Base-by-base conservation (phyloP, 1,284 basidiomycete genomes). In the Cutaneotrichosporon cutaneum region DNA sequence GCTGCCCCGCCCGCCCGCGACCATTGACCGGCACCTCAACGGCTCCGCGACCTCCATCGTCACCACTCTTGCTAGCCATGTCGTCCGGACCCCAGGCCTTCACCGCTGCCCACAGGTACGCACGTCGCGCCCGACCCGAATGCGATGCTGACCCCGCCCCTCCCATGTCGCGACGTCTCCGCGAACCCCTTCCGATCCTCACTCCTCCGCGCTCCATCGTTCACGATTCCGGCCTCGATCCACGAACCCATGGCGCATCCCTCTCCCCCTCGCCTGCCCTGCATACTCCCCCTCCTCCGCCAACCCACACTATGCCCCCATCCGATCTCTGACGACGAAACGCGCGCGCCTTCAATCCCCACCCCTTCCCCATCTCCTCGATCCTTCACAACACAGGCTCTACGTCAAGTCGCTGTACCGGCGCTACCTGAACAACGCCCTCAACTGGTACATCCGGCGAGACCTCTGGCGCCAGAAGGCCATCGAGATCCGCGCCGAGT, bases 371-470 rank as follows among this genome's bases (percentile, higher is more conserved):
- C 56, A 36, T 36, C 32, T 24, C 48, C 36, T 4, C 24, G 30
- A n/a, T n/a, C n/a, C 32, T 30, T 35, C 35, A 9, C 44, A 21
- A 32, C n/a, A 47, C 68, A 80, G 78, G 61, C 83, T 87, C 73
- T 90, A 94, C 78, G 92, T 97, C 81, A 91, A 93, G 82, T 90
- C 89, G 27, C 86, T 97, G 14, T 97, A 96, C 83, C 88, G 86
- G 74, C 87, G 94, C 54, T 87, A 86, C 75, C 85, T 96, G 63
- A 88, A 84, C 70, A 93, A 95, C 78, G 85, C 89, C 62, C 82
- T 94, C 61, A 88, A 97, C 81, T 97, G 94, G 94, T 87, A 86
- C 61, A 84, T 95, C 70, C 84, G 88, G 62, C 83, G 93, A 66
- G 90, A 93, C 73, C 73, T 92, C 7, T 96, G 92, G 92, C 85